Base-by-base conservation (phyloP, 2,329 filamentous ascomycete genomes). In the Neurospora sp. region DNA sequence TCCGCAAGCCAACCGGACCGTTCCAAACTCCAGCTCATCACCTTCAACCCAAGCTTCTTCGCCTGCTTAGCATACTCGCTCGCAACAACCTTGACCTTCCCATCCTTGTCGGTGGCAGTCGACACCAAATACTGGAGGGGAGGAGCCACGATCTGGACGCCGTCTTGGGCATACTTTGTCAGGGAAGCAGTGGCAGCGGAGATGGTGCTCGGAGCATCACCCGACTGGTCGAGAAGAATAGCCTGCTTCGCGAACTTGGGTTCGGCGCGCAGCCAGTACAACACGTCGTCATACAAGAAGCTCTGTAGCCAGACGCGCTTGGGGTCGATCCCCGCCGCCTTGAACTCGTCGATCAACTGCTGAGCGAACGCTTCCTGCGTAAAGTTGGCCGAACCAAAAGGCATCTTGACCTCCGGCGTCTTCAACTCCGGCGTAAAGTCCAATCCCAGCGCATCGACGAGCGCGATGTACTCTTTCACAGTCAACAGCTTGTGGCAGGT, bases 11-110 rank as follows among this genome's bases (percentile, higher is more conserved):
- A 88, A 0, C 87, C 87, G 0, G 86, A 89, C 38, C 90, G 84
- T 79, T 92, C 90, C 66, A 91, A 83, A 8, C 85, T 87, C 90
- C 90, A 92, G 0, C 88, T 85, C 57, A 92, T 84, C 71, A 92
- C 87, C 67, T 89, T 83, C 62, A 92, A 80, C 0, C 87, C 88
- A 6, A 88, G 84, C 73, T 85, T 81, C 76, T 87, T 88, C 23
- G 88, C 89, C 66, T 82, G 82, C 65, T 79, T 80, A 4, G 90
- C 89, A 74, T 92, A 92, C 46, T 80, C 80, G 65, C 86, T 89
- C 4, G 89, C 87, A 6, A 90, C 83, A 52, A 91, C 88, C 73
- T 84, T 83, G 57, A 91, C 88, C 73, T 83, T 83, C 71, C 83
- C 83, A 4, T 83, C 79, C 33, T 82, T 79, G 38, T 81, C 80